phyloP scores from a whole-genome alignment of 2,329 filamentous ascomycete species.

The Polytolypa hystricis region DNA sequence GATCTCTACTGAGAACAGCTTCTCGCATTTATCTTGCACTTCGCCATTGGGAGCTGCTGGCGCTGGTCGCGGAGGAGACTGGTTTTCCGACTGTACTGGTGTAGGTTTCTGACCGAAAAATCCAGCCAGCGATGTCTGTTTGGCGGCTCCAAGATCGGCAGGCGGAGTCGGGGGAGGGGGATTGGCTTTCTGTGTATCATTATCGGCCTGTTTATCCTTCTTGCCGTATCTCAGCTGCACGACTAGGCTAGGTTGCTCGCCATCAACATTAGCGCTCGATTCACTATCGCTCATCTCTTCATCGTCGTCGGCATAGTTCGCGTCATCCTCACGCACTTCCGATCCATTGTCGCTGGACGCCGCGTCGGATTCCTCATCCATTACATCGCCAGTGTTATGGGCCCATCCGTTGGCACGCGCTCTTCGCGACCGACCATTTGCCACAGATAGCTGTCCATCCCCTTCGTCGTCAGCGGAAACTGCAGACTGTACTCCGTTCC shows the following conservation, averaged over 20 bases:
- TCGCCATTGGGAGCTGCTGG: too few species aligned
- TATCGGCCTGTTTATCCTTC: conserved; percentile 10
- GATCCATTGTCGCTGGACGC: conserved; percentile 52
- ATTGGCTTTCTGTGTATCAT: neutral
- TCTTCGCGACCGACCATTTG: conserved; percentile 34
- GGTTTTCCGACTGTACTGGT: too few species aligned
- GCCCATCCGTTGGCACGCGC: conserved; percentile 28
- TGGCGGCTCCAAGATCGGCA: neutral
- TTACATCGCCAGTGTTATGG: conserved; percentile 50
- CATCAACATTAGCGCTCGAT: conserved; percentile 35
- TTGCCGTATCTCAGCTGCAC: conserved; percentile 54
- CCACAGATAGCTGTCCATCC: conserved; percentile 15
- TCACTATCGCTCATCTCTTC: conserved; percentile 32
- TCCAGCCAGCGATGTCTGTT: too few species aligned
- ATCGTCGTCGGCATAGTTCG: conserved; percentile 52
- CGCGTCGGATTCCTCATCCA: conserved; percentile 55
- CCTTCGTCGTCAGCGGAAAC: conserved; percentile 39
- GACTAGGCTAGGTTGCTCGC: conserved; percentile 54
- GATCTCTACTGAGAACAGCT: too few species aligned
- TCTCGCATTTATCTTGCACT: too few species aligned
- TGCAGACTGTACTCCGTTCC: conserved; percentile 31
- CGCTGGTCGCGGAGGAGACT: too few species aligned
- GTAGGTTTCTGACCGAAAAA: too few species aligned
- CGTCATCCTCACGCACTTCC: conserved; percentile 65
- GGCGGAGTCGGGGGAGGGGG: neutral